Percentiles rank a stretch among this genome's conserved stretches.
Evolutionary conservation across 352 stramenopile genomes (phyloP).

Genomic region (Ophiocytium majus): DNA sequence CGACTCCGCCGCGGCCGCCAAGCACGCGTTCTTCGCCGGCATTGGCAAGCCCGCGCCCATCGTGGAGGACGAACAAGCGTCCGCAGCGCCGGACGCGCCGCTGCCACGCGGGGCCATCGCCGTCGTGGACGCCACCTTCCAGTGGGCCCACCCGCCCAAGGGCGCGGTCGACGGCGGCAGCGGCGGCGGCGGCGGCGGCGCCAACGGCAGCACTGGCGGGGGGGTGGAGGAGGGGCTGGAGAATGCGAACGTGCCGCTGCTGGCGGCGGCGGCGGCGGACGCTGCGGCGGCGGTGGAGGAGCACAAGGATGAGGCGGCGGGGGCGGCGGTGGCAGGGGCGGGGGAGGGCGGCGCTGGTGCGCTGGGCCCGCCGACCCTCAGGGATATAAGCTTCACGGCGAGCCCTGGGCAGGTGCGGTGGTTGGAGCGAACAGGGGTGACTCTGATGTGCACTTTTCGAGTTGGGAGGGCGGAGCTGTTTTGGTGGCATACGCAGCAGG

Average conservation of each 20-base stretch:
- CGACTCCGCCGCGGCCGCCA: background rate
- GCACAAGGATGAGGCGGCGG: background rate
- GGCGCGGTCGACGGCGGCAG: conserved; percentile 19
- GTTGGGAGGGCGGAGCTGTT: background rate
- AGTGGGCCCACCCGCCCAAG: conserved; percentile 29
- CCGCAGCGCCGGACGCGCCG: background rate
- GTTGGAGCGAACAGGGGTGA: background rate
- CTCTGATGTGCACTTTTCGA: background rate
- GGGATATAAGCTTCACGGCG: conserved; percentile 27
- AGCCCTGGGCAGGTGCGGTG: conserved; percentile 24
- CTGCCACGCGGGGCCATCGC: conserved; percentile 16
- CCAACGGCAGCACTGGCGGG: background rate
- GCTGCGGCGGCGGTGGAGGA: background rate
- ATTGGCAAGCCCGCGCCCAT: too few relatives aligned
- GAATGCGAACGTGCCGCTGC: background rate
- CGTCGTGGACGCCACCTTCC: conserved; percentile 42
- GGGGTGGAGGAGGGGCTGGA: background rate
- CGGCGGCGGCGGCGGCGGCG: background rate
- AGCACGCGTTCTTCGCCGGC: too few relatives aligned
- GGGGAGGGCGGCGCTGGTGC: background rate
- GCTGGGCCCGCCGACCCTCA: conserved; percentile 27
- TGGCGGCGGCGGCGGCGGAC: background rate
- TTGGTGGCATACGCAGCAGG: background rate
- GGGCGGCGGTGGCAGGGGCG: background rate
- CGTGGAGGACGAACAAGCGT: conserved; percentile 29